Percentiles rank a stretch among this genome's conserved stretches.
These are phyloP conservation scores for Lepidium aucheri DNA, from an alignment of 345 rosid genomes.

Conservation along the genomic window DNA sequence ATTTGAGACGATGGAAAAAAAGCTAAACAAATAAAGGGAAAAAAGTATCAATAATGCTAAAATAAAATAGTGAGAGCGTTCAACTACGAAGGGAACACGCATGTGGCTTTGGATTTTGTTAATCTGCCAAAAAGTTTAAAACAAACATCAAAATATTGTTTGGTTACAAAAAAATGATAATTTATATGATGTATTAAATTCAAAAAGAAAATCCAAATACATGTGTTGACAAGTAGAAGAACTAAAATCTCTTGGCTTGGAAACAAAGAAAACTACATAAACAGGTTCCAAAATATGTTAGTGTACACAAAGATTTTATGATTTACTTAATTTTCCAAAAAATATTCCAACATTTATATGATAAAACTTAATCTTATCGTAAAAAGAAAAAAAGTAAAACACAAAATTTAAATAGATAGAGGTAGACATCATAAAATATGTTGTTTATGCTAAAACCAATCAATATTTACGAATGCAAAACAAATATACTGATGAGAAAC, in stretches of 20 bases:
- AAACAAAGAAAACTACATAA: neutral
- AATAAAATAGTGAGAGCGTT: constrained; percentile 16
- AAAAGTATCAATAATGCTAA: constrained; percentile 11
- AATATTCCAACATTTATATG: neutral
- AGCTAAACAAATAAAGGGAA: neutral
- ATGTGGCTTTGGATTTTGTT: constrained; percentile 17
- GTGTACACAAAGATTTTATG: neutral
- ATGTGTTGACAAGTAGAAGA: neutral
- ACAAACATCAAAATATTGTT: neutral
- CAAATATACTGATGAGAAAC: too few relatives aligned
- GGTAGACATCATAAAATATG: neutral
- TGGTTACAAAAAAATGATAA: neutral
- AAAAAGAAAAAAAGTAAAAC: too few relatives aligned
- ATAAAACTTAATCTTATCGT: neutral
- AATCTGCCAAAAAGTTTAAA: neutral
- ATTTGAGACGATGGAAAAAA: neutral
- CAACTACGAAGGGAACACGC: constrained; percentile 11
- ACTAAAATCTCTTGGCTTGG: neutral
- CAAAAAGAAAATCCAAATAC: neutral
- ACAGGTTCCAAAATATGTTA: neutral
- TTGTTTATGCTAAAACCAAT: too few relatives aligned
- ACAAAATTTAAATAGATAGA: neutral
- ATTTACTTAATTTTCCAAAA: neutral
- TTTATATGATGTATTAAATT: neutral
- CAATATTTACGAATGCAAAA: too few relatives aligned